Evolutionary conservation across 352 stramenopile genomes (phyloP), one percentile per base, ranked within the genome.

Genomic region (Phytophthora multivora): DNA sequence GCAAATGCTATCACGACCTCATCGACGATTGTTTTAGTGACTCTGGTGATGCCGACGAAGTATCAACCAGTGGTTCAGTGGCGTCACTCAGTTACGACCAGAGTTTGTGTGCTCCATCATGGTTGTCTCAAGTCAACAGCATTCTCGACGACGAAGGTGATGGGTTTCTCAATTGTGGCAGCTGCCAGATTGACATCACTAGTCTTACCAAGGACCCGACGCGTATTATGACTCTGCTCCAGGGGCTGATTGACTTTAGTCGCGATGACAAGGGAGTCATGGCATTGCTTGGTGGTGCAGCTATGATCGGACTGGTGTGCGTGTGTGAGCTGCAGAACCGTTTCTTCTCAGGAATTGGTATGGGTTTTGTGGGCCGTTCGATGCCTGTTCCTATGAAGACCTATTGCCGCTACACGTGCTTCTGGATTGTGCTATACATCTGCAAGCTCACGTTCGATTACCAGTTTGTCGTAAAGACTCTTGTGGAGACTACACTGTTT

Each of bases 381-480:
- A 73, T 95, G 38, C 83, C 79, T 38, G 86, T 95, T 23, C 83
- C 84, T 4, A 86, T 89, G 68, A 85, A 79, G 18, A 71, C 67
- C 5, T 95, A 86, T 57, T 91, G 80, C 35, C 86, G 86, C 1
- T 95, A 95, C 67, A 70, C 79, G 19, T 95, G 86, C 71, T 95
- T 95, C 57, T 95, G 84, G 86, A 62, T 95, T 12, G 60, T 89
- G 9, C 38, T 95, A 40, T 92, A 90, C n/a, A 8, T 83, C 0
- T 67, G 75, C 52, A 95, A 95, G 59, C 55, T 95, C n/a, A 82
- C 64, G n/a, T 92, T 95, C 50, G 83, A 91, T 41, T 95, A 95
- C 69, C 81, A 93, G 59, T 91, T 91, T 43, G 86, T 95, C 53
- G 61, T 95, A 18, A 95, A 95, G 53, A 79, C 59, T 33, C 57